phyloP scores from a whole-genome alignment of 148 eudicot species.

The Polygonum aviculare region DNA sequence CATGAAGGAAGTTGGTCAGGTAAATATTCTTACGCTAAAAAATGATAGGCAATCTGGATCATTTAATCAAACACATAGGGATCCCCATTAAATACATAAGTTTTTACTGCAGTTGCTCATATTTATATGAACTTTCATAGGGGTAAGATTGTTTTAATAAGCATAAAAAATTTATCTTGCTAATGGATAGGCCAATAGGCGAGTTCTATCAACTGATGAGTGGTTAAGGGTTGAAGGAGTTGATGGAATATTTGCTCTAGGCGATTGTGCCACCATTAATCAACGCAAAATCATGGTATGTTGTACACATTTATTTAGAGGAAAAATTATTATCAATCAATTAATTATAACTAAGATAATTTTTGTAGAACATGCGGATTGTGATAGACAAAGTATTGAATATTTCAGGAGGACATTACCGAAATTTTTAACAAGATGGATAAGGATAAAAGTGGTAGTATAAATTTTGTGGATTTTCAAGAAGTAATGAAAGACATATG shows the following conservation, averaged over 20 bases:
- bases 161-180: too few species aligned
- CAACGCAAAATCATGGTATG: slow-evolving; percentile 73
- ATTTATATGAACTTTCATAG: too few species aligned
- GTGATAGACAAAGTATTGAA: too few species aligned
- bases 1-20: slow-evolving; percentile 76
- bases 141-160: neutral
- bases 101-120: neutral
- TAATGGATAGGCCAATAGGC: slow-evolving; percentile 38
- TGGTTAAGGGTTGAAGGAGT: slow-evolving; percentile 62
- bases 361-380: too few species aligned
- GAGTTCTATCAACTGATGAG: slow-evolving; percentile 56
- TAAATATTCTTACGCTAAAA: slow-evolving; percentile 1
- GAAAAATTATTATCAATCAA: too few species aligned
- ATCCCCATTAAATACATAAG: too few species aligned
- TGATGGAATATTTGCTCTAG: slow-evolving; percentile 43
- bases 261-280: slow-evolving; percentile 67
- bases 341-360: too few species aligned
- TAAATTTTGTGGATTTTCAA: slow-evolving; percentile 28
- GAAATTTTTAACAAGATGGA: neutral
- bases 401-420: neutral
- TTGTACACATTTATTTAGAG: neutral
- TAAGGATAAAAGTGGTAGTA: too few species aligned
- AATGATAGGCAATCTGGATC: neutral
- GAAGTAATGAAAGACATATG: slow-evolving; percentile 55
- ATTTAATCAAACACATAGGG: too few species aligned